Base-by-base conservation (phyloP, 2,329 filamentous ascomycete genomes). In the Xylaria sp. region DNA sequence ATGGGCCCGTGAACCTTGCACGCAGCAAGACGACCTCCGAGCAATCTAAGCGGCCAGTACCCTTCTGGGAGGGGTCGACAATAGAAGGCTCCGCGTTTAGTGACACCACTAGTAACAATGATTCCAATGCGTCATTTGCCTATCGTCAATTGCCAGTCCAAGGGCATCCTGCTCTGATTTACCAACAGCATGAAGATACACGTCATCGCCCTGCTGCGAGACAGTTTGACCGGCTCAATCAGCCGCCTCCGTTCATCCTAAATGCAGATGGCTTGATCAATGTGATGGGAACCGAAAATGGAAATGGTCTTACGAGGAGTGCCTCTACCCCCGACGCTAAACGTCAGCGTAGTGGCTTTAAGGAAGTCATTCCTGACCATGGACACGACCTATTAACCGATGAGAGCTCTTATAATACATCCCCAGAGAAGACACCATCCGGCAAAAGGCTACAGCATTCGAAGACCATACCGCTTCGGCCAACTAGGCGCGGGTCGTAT, bases 61-160 rank as follows among this genome's bases (percentile, higher is more conserved):
- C 72, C 17, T 76, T 76, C 49, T 76, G 74, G 74, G 74, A 76
- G 23, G 72, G 69, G 37, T 76, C 74, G 15, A 76, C 74, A 11
- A 68, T 72, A 62, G 74, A 75, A 59, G 73, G 72, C 25, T 75
- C 73, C 47, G 61, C 71, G 57, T 74, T 75, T 64, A 75, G 73
- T 63, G 74, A 76, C 49, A 71, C 71, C 57, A 69, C 69, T 69
- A 75, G 73, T 66, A 75, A 73, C 61, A 60, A 65, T 65, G 73
- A 73, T 45, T 61, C 70, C 47, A 72, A 67, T 54, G 57, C 67
- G 31, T 63, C 63, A 8, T 61, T 63, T 55, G 45, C 63, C 33
- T 69, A 69, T 61, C 70, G 67, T 59, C 68, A 67, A 28, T 35
- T 64, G 57, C 63, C 66, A 17, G 61, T 63, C 45, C 69, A 69